Base-by-base conservation (phyloP, 2,329 filamentous ascomycete genomes). In the Neofusicoccum laricinum region DNA sequence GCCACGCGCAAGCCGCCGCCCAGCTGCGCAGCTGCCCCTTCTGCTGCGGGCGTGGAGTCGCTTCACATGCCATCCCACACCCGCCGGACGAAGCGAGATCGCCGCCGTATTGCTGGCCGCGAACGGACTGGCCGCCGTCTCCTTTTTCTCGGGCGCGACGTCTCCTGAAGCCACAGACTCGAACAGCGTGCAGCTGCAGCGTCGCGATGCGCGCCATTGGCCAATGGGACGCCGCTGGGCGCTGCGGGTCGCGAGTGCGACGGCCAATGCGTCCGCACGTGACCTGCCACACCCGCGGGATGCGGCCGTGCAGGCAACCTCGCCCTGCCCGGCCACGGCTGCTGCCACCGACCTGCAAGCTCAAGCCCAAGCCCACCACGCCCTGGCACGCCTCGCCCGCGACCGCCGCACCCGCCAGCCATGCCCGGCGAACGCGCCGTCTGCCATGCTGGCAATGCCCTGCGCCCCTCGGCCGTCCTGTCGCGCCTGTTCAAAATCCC, bases 401-500 rank as follows among this genome's bases (percentile, higher is more conserved):
- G 70, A 46, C n/a, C 41, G 40, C 41, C 55, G 51, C 41, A 19
- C 55, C 11, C 30, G 25, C 4, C 40, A 49, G 19, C 43, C 7
- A 61, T 61, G 58, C 36, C 30, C 32, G 43, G 43, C 45, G n/a
- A 34, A 19, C 55, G 25, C 30, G 40, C 41, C 38, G 67, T 69
- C 70, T 77, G 75, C 67, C 69, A 70, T 66, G 72, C 75, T 40
- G 68, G 68, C 64, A 73, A 77, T 51, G 68, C 69, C 53, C 76
- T 76, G 65, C 69, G 67, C 61, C 72, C 72, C 8, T 69, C 74
- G 14, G 64, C 68, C 53, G 70, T 67, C 32, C 68, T 77, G 30
- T 76, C 72, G 73, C 73, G 74, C 66, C 70, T 75, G 41, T 76
- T 76, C 61, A 65, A 73, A 55, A 63, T 67, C 32, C 69, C 71